These are phyloP conservation scores for Hortaea werneckii DNA, from an alignment of 2,329 filamentous ascomycete genomes.

Conservation along the genomic window DNA sequence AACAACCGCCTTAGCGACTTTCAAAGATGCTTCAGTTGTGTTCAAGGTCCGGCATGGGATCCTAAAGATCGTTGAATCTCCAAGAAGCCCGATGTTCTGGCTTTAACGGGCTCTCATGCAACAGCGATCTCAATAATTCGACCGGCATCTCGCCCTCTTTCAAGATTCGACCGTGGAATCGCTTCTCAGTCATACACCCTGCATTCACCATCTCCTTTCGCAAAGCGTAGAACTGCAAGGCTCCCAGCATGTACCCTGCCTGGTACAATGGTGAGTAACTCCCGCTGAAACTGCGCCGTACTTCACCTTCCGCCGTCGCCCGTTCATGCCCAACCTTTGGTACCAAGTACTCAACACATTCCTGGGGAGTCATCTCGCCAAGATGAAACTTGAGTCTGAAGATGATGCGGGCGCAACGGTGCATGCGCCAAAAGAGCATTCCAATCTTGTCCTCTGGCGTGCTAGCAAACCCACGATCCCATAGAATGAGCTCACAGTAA, in stretches of 20 bases:
- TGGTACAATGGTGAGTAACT: slow-evolving; percentile 51
- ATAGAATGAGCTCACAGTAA: slow-evolving; percentile 53
- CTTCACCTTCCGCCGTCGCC: slow-evolving; percentile 50
- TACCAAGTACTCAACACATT: slow-evolving; percentile 49
- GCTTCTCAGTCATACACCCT: slow-evolving; percentile 38
- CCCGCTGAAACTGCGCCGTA: slow-evolving; percentile 46
- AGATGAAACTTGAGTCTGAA: slow-evolving; percentile 52
- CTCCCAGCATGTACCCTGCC: slow-evolving; percentile 50
- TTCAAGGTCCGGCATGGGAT: neutral
- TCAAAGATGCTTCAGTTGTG: too few species aligned
- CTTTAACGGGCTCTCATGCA: slow-evolving; percentile 33
- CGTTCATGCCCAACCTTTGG: slow-evolving; percentile 49
- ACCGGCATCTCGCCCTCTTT: slow-evolving; percentile 45
- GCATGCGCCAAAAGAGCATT: slow-evolving; percentile 54
- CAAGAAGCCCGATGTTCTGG: slow-evolving; percentile 28
- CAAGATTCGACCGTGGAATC: slow-evolving; percentile 47
- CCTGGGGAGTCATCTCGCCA: slow-evolving; percentile 41
- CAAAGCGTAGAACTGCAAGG: slow-evolving; percentile 45
- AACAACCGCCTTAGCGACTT: too few species aligned
- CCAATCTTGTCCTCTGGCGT: slow-evolving; percentile 45
- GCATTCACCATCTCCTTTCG: slow-evolving; percentile 38
- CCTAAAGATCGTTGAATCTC: slow-evolving; percentile 37
- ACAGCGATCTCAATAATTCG: slow-evolving; percentile 42
- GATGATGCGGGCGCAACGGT: slow-evolving; percentile 49
- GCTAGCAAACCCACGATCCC: slow-evolving; percentile 43